Conservation (phyloP, 805 yeast genomes). For the Naumovozyma baii region DNA sequence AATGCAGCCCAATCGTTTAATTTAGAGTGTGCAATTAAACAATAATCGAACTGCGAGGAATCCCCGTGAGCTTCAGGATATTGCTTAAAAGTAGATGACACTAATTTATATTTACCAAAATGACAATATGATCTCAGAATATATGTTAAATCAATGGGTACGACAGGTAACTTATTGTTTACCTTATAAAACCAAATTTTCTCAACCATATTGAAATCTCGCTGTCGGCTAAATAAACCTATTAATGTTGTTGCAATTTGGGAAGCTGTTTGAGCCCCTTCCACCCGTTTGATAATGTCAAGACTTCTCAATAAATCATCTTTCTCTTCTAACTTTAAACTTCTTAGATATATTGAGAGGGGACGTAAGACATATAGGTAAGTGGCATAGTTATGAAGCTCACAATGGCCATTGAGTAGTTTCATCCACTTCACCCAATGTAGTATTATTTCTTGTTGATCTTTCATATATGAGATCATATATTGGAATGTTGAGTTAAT, state of each 20-base stretch:
- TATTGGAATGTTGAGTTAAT: slow-evolving; percentile 11
- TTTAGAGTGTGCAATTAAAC: slow-evolving; percentile 39
- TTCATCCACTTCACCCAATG: slow-evolving; percentile 22
- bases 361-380: slow-evolving; percentile 13
- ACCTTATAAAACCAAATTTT: slow-evolving; percentile 29
- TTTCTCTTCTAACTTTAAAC: background rate
- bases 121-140: slow-evolving; percentile 19
- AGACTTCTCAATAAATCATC: background rate
- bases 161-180: slow-evolving; percentile 11
- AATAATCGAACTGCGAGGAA: slow-evolving; percentile 36
- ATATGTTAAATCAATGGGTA: slow-evolving; percentile 15
- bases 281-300: slow-evolving; percentile 2
- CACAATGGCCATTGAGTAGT: slow-evolving; percentile 21
- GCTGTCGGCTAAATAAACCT: slow-evolving; percentile 10
- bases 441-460: slow-evolving; percentile 5
- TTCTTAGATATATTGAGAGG: slow-evolving; percentile 12
- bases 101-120: slow-evolving; percentile 14
- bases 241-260: slow-evolving; percentile 25
- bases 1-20: slow-evolving; percentile 44
- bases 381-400: slow-evolving; percentile 15
- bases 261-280: slow-evolving; percentile 18
- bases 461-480: slow-evolving; percentile 3
- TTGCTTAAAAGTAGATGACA: slow-evolving; percentile 30
- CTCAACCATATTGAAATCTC: slow-evolving; percentile 11
- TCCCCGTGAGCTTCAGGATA: slow-evolving; percentile 37